Percentiles rank a stretch among this genome's conserved stretches.
These are phyloP conservation scores for Mycotypha africana DNA, from an alignment of 371 early-diverging fungal genomes.

Conservation along the genomic window DNA sequence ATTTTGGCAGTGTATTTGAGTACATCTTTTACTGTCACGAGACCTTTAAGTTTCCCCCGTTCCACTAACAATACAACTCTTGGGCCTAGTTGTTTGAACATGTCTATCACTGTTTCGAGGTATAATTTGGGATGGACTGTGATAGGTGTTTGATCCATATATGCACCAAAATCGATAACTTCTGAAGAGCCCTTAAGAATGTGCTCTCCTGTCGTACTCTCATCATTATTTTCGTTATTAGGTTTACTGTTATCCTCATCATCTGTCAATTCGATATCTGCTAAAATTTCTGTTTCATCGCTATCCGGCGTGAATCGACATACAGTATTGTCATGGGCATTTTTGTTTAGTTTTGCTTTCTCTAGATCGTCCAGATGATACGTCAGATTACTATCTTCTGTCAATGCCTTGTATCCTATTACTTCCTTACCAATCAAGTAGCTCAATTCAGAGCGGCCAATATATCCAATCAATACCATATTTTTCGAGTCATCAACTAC, in stretches of 20 bases:
- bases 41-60: constrained; percentile 62
- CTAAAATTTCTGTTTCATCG: constrained; percentile 26
- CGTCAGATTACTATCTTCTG: neutral
- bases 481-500: constrained; percentile 66
- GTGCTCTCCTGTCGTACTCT: too few species aligned
- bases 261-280: constrained; percentile 2
- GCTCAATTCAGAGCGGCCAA: constrained; percentile 68
- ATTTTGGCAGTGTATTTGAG: constrained; percentile 59
- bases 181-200: constrained; percentile 39
- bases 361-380: constrained; percentile 27
- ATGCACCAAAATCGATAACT: constrained; percentile 64
- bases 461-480: constrained; percentile 78
- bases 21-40: constrained; percentile 79
- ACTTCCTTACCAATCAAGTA: constrained; percentile 56
- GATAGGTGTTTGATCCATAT: constrained; percentile 84
- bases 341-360: constrained; percentile 42
- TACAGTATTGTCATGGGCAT: constrained; percentile 45
- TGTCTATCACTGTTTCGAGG: constrained; percentile 83
- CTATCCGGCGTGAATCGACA: constrained; percentile 52
- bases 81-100: constrained; percentile 91
- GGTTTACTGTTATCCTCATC: constrained; percentile 12
- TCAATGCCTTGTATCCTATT: neutral
- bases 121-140: constrained; percentile 76
- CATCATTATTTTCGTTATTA: too few species aligned
- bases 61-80: constrained; percentile 68